Conservation (phyloP, 1,284 basidiomycete genomes). For the Melampsora occidentalis region DNA sequence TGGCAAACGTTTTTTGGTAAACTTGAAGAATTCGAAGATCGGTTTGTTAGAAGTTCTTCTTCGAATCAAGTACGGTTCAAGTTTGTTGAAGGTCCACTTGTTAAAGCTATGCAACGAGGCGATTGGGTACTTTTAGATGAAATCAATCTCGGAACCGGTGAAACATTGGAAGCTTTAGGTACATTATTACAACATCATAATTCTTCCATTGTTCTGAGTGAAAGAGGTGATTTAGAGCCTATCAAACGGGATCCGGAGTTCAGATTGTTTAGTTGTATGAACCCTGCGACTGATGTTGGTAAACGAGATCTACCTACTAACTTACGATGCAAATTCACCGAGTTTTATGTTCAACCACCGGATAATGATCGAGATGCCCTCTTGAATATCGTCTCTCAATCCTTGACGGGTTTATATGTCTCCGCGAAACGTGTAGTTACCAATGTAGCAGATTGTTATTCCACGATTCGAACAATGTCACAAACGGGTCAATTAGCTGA, state of each 20-base stretch:
- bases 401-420: conserved; percentile 78
- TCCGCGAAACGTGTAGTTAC: conserved; percentile 84
- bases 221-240: conserved; percentile 86
- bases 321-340: conserved; percentile 88
- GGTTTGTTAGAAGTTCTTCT: conserved; percentile 67
- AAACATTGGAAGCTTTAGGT: conserved; percentile 90
- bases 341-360: conserved; percentile 89
- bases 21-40: conserved; percentile 76
- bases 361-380: conserved; percentile 89
- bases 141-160: conserved; percentile 88
- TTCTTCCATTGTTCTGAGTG: conserved; percentile 86
- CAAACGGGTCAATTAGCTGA: conserved; percentile 82
- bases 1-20: conserved; percentile 75
- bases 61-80: conserved; percentile 84
- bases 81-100: conserved; percentile 92
- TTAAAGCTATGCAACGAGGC: conserved; percentile 83
- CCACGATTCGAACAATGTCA: conserved; percentile 74
- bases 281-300: conserved; percentile 96
- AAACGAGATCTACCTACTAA: conserved; percentile 93
- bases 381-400: conserved; percentile 80
- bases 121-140: conserved; percentile 97
- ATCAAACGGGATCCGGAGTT: conserved; percentile 90
- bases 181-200: conserved; percentile 78
- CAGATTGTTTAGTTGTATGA: conserved; percentile 98
- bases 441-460: conserved; percentile 89